Percentiles rank a stretch among this genome's conserved stretches.
phyloP scores from a whole-genome alignment of 495 filamentous ascomycete genomes.

The Tetracladium setigerum region DNA sequence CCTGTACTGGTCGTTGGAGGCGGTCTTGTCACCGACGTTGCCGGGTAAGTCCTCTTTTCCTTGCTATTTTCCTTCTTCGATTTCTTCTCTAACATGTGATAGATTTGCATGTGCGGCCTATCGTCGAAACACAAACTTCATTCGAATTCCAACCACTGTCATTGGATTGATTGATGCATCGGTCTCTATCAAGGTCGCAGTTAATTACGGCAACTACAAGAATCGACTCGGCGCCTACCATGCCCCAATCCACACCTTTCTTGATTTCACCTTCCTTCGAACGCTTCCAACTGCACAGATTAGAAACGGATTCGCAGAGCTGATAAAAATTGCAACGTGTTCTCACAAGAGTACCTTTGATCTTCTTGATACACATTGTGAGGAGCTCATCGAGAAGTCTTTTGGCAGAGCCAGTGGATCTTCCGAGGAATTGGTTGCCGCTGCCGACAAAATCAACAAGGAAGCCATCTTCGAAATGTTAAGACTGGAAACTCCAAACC shows the following conservation, averaged over 20 bases:
- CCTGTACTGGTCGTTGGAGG: conserved; percentile 59
- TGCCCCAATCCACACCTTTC: conserved; percentile 56
- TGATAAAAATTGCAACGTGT: conserved; percentile 62
- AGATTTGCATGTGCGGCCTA: conserved; percentile 56
- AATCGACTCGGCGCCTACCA: conserved; percentile 61
- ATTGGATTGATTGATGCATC: conserved; percentile 62
- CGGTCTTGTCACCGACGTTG: conserved; percentile 58
- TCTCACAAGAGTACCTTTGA: conserved; percentile 51
- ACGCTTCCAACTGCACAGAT: conserved; percentile 52
- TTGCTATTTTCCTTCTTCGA: too few relatives aligned
- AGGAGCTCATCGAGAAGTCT: conserved; percentile 45
- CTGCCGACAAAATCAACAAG: conserved; percentile 52
- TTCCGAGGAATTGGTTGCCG: conserved; percentile 35
- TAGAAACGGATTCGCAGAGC: conserved; percentile 57
- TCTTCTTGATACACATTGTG: conserved; percentile 51
- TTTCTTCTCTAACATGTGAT: conserved; percentile 8
- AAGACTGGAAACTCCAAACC: conserved; percentile 54
- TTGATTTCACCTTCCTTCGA: conserved; percentile 57
- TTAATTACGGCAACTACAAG: conserved; percentile 60
- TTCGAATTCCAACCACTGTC: conserved; percentile 54
- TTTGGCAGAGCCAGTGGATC: conserved; percentile 49
- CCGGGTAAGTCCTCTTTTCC: conserved; percentile 38
- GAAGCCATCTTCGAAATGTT: conserved; percentile 55
- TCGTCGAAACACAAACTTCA: conserved; percentile 47
- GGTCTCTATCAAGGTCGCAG: conserved; percentile 57